These are phyloP conservation scores for Herpetospermum pedunculosum DNA, from an alignment of 306 rosid species.

Conservation along the genomic window DNA sequence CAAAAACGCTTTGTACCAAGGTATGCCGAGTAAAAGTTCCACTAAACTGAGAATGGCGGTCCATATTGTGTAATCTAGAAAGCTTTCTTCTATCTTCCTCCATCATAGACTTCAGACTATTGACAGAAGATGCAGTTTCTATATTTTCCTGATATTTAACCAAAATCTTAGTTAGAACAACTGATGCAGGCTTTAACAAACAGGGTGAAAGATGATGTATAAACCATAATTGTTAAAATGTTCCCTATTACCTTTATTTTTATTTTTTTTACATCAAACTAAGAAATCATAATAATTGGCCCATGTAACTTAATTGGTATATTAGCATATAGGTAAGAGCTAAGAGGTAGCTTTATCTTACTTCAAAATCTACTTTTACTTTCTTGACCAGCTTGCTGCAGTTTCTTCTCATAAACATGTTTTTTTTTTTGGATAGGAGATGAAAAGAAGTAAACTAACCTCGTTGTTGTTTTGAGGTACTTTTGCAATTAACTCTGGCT, in stretches of 20 bases:
- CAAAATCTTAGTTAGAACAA: conserved; percentile 5
- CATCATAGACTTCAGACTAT: conserved; percentile 62
- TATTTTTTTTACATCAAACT: neutral
- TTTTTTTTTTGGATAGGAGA: neutral
- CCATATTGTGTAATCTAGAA: conserved; percentile 29
- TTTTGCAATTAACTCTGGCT: conserved; percentile 63
- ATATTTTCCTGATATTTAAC: conserved; percentile 34
- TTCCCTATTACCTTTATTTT: neutral
- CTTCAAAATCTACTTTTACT: neutral
- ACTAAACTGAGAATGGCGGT: conserved; percentile 66
- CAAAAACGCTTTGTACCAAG: conserved; percentile 41
- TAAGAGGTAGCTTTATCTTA: neutral
- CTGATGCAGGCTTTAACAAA: conserved; percentile 2
- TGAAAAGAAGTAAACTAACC: conserved; percentile 30
- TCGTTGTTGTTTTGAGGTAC: conserved; percentile 29
- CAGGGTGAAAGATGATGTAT: neutral
- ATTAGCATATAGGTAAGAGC: neutral
- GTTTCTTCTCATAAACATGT: neutral
- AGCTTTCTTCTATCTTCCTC: conserved; percentile 56
- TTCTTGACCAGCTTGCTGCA: conserved; percentile 12
- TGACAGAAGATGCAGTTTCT: conserved; percentile 35
- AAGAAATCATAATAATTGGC: neutral
- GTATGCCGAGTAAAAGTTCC: conserved; percentile 73
- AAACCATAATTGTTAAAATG: neutral
- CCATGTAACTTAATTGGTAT: neutral